Base-by-base conservation (phyloP, 768 basidiomycete genomes). In the Leccinum subtestaceum region DNA sequence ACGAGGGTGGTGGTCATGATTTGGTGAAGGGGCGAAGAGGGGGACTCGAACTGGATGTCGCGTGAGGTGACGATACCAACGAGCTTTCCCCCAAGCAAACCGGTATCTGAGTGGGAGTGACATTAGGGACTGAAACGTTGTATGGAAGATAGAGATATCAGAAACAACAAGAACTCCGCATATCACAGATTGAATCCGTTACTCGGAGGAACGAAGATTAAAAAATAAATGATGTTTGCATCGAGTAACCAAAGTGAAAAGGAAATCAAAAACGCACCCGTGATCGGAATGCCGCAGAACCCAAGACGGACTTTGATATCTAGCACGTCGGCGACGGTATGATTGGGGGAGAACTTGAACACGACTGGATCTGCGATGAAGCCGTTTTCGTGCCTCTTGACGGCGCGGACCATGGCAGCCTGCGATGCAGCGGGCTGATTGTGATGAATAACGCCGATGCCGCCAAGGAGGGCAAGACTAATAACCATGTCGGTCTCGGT, bases 301-400 rank as follows among this genome's bases (percentile, higher is more conserved):
- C 97, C 97, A 17, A 93, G 86, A 49, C 84, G 81, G 31, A 86
- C 87, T 75, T 98, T 98, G 77, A 98, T 91, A 62, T 94, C 91
- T 52, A 97, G 80, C 13, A 98, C 96, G 61, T 98, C 91, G 61
- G 88, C 90, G 31, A 96, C 93, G 45, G 78, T 76, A 65, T 91
- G 82, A 25, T 81, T 71, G 0, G 95, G 93, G 11, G 88, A 85
- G 31, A 98, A 29, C 25, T 25, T 25, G 25, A 25, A 79, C 54
- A 94, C 93, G 60, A 98, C 83, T 13, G 97, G 97, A 64, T 97
- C 93, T 54, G 91, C 84, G 75, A 98, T 99, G 78, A 98, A 98
- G 5, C 97, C 97, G 70, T 98, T 99, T 76, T 98, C 96, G 72
- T 95, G 96, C 67, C 95, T 88, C 75, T 99, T 99, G 31, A 98